A percentile compares a stretch with the other conserved stretches of the same genome.
These are phyloP conservation scores for Mortierella sp. DNA, from an alignment of 371 early-diverging fungal genomes.

Conservation along the genomic window DNA sequence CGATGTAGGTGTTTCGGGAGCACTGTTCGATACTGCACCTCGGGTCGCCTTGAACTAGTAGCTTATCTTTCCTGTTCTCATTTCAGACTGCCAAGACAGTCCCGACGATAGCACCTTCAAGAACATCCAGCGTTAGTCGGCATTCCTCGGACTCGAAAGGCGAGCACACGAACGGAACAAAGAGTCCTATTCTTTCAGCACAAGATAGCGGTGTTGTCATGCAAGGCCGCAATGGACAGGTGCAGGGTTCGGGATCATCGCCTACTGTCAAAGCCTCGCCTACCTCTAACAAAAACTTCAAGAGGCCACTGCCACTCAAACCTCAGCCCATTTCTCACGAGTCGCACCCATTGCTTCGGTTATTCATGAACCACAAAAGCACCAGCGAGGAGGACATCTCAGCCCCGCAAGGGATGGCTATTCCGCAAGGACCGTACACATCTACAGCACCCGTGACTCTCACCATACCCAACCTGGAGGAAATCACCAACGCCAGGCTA, in stretches of 20 bases:
- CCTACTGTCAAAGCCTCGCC: slow-evolving; percentile 34
- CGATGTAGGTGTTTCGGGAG: slow-evolving; percentile 24
- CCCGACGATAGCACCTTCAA: slow-evolving; percentile 25
- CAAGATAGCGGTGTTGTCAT: slow-evolving; percentile 50
- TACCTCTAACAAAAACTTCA: slow-evolving; percentile 14
- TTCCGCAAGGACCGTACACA: slow-evolving; percentile 22
- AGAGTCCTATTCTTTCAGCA: slow-evolving; percentile 28
- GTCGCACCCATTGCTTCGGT: slow-evolving; percentile 37
- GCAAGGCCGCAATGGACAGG: slow-evolving; percentile 24
- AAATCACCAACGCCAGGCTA: slow-evolving; percentile 40
- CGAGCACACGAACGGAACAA: slow-evolving; percentile 18
- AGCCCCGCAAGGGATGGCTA: slow-evolving; percentile 5
- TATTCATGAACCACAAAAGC: slow-evolving; percentile 46
- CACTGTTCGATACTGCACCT: not conserved
- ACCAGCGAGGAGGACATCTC: slow-evolving; percentile 48
- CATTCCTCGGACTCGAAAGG: slow-evolving; percentile 32
- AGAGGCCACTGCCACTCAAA: slow-evolving; percentile 13
- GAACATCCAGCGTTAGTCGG: slow-evolving; percentile 37
- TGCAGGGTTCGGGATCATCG: slow-evolving; percentile 14
- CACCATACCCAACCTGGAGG: slow-evolving; percentile 47
- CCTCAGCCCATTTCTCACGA: slow-evolving; percentile 34
- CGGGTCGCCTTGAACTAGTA: not conserved
- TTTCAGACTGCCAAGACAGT: slow-evolving; percentile 38
- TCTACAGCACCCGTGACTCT: slow-evolving; percentile 35
- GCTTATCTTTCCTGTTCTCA: not conserved